A percentile compares a stretch with the other conserved stretches of the same genome.
Evolutionary conservation across 2,329 filamentous ascomycete species (phyloP).

Genomic region (Bipolaris victoriae): DNA sequence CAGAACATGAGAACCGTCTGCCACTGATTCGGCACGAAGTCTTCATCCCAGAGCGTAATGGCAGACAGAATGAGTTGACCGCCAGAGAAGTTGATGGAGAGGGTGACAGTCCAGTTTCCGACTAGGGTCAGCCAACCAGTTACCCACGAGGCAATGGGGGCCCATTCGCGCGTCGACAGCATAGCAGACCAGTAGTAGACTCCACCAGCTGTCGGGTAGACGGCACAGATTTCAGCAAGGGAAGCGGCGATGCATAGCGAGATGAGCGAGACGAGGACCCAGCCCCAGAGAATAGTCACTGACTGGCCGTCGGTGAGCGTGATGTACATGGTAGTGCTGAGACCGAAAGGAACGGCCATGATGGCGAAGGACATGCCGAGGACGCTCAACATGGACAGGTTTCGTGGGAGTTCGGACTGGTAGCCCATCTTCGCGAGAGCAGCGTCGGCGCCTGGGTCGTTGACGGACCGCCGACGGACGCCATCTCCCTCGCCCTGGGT

Average conservation of each 20-base stretch:
- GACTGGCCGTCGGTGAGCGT: slow-evolving; percentile 71
- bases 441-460: slow-evolving; percentile 60
- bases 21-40: slow-evolving; percentile 70
- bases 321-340: slow-evolving; percentile 72
- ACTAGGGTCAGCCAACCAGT: slow-evolving; percentile 75
- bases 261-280: slow-evolving; percentile 70
- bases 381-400: slow-evolving; percentile 72
- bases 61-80: slow-evolving; percentile 67
- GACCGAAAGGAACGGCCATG: slow-evolving; percentile 73
- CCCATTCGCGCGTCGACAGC: slow-evolving; percentile 68
- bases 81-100: slow-evolving; percentile 72
- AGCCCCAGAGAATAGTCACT: slow-evolving; percentile 74
- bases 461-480: slow-evolving; percentile 22
- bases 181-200: slow-evolving; percentile 75
- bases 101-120: slow-evolving; percentile 73
- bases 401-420: slow-evolving; percentile 69
- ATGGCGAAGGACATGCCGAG: slow-evolving; percentile 75
- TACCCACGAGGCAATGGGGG: slow-evolving; percentile 71
- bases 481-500: slow-evolving; percentile 17
- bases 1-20: slow-evolving; percentile 75
- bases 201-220: slow-evolving; percentile 77
- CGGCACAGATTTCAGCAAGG: slow-evolving; percentile 76
- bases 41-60: slow-evolving; percentile 72
- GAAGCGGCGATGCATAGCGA: slow-evolving; percentile 71
- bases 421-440: slow-evolving; percentile 71